These are phyloP conservation scores for Linanthus parryae DNA, from an alignment of 148 eudicot species.

Conservation along the genomic window DNA sequence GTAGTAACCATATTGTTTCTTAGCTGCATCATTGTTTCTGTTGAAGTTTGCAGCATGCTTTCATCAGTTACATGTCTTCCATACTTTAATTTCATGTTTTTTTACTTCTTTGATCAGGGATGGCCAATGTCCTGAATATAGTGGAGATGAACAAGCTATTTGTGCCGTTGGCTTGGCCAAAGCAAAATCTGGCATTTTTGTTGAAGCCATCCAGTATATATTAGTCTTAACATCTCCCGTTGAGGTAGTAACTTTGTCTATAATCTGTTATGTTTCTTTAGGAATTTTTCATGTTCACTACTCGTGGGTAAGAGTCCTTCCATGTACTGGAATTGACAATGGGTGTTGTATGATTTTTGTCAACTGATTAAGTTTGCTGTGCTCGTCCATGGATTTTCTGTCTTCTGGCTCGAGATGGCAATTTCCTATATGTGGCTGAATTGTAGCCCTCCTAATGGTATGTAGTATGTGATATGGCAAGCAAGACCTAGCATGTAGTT, in stretches of 20 bases:
- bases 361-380: too few relatives aligned
- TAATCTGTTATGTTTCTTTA: too few relatives aligned
- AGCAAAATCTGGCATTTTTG: slow-evolving; percentile 79
- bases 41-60: slow-evolving; percentile 8
- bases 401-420: too few relatives aligned
- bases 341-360: too few relatives aligned
- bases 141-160: slow-evolving; percentile 95
- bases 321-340: too few relatives aligned
- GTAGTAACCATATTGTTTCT: slow-evolving; percentile 17
- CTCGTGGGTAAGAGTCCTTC: too few relatives aligned
- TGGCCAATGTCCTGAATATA: slow-evolving; percentile 97
- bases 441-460: too few relatives aligned
- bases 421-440: too few relatives aligned
- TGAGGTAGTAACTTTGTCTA: slow-evolving; percentile 57
- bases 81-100: slow-evolving; percentile 4
- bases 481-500: too few relatives aligned
- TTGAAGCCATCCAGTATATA: slow-evolving; percentile 90
- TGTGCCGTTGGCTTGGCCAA: slow-evolving; percentile 94
- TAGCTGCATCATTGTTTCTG: neutral
- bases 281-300: too few relatives aligned
- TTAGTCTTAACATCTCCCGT: slow-evolving; percentile 92
- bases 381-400: too few relatives aligned
- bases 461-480: too few relatives aligned
- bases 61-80: slow-evolving; percentile 1
- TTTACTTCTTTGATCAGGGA: slow-evolving; percentile 47